A percentile compares a stretch with the other conserved stretches of the same genome.
Evolutionary conservation across 2,329 filamentous ascomycete genomes (phyloP).

Genomic region (Periconia macrospinosa): DNA sequence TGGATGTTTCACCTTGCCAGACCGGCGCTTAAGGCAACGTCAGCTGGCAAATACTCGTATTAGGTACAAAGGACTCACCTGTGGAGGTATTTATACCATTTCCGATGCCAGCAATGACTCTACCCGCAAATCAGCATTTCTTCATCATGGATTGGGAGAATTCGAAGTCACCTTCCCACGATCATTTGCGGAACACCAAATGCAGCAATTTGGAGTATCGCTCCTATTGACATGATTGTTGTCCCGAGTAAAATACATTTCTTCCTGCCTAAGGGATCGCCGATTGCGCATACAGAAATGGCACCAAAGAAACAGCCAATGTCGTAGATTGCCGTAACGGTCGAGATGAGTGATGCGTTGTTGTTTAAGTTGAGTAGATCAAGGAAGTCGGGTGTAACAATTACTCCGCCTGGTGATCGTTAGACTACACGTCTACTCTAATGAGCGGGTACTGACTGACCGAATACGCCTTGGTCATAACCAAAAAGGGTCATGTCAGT

Average conservation of each 20-base stretch:
- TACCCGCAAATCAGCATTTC: conserved; percentile 2
- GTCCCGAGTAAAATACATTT: conserved; percentile 53
- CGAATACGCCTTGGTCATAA: conserved; percentile 58
- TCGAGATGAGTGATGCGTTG: conserved; percentile 45
- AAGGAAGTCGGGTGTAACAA: conserved; percentile 58
- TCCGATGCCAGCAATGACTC: conserved; percentile 52
- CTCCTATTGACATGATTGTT: conserved; percentile 52
- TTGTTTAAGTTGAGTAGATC: conserved; percentile 50
- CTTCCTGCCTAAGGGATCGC: conserved; percentile 53
- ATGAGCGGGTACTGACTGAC: conserved; percentile 20
- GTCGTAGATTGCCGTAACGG: conserved; percentile 61
- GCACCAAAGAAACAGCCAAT: conserved; percentile 63
- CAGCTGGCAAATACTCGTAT: not conserved
- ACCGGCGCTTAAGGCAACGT: conserved; percentile 49
- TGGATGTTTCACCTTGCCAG: conserved; percentile 58
- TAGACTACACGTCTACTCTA: not conserved
- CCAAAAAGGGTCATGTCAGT: conserved; percentile 47
- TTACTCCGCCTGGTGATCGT: conserved; percentile 49
- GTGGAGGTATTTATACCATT: conserved; percentile 57
- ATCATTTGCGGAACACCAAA: conserved; percentile 54
- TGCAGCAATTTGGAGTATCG: conserved; percentile 51
- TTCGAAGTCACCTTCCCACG: conserved; percentile 40
- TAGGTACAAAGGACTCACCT: conserved; percentile 40
- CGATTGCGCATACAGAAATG: conserved; percentile 47
- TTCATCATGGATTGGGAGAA: not conserved